Base-by-base conservation (phyloP, 106 monocot species). In the Platanthera guangdongensis region DNA sequence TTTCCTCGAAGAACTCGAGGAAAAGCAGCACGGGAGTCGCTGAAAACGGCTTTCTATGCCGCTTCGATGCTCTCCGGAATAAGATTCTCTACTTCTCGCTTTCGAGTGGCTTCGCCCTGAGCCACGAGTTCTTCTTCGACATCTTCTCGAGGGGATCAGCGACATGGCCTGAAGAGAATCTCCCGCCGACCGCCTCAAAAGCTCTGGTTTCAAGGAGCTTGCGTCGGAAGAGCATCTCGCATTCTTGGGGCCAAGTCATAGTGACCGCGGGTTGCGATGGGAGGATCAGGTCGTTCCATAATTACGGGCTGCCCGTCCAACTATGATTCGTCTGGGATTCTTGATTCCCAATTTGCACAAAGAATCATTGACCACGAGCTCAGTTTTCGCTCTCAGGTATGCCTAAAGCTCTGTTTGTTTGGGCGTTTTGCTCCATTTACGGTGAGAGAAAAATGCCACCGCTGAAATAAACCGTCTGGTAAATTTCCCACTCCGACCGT, bases 91-190 rank as follows among this genome's bases (percentile, higher is more conserved):
- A 47, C 15, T 47, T 77, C 16, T 68, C 78, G 13, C 32, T 75
- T 21, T 67, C 77, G 13, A 76, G 78, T 63, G 74, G 73, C 52
- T 84, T 86, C 67, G 82, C 84, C 11, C 73, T 88, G 19, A 86
- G 57, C 76, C 84, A 79, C 5, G 84, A 85, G 55, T 65, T 83
- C 45, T 84, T 87, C 71, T 74, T 76, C 0, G 86, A 87, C 52
- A 52, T 52, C 22, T 65, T 82, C 10, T 80, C 80, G 1, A 85
- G 68, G 74, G 83, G 89, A 21, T 75, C 89, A 0, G 88, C 86
- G 14, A 99, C 94, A 8, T 99, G 94, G 94, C 97, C 97, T 8
- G 97, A 94, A 73, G 97, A 99, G 75, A 96, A 91, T 67, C 94
- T 97, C 22, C 86, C 87, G 25, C 81, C 84, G 15, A 52, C 74